Evolutionary conservation across 2,329 filamentous ascomycete genomes (phyloP), one percentile per base, ranked within the genome.

Genomic region (Fusarium avenaceum): DNA sequence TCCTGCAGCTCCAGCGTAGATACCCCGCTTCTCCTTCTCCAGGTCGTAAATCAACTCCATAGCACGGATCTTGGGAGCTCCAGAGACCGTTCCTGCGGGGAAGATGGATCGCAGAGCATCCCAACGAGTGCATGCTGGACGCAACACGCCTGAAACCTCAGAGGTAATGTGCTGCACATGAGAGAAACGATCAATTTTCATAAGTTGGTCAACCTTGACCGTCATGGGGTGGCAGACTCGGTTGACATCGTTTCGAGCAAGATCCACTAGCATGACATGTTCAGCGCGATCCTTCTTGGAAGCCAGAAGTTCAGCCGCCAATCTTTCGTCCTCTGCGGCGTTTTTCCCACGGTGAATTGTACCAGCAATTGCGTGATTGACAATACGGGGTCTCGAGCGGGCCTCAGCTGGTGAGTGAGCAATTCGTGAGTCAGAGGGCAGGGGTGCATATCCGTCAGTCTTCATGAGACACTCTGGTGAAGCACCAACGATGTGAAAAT

Each of bases 21-120:
- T 89, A 40, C 96, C 95, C 55, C 96, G 87, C 85, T 97, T 97
- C 85, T 99, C 96, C 69, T 87, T 84, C 81, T 99, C 96, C 46
- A 98, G 83, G 82, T 98, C 95, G 46, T 92, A 94, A 74, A 99
- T 99, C 65, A 99, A 84, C 81, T 97, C 92, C 96, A 99, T 99
- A 4, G 96, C 96, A 66, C 90, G 89, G 56, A 99, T 94, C 82
- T 99, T 99, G 59, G 96, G 96, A 6, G 96, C 95, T 6, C 96
- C 96, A 19, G 92, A 96, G 30, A 98, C 95, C 0, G 96, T 99
- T 57, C 96, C 96, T 6, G 96, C 96, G 0, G 96, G 96, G 83
- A 99, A 99, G 74, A 99, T 97, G 70, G 92, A 94, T 39, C 95
- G 88, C 82, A 99, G 97, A 11, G 96, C 96, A 76, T 98, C 95